phyloP scores from a whole-genome alignment of 2,329 filamentous ascomycete species.

The Pochonia chlamydosporia region DNA sequence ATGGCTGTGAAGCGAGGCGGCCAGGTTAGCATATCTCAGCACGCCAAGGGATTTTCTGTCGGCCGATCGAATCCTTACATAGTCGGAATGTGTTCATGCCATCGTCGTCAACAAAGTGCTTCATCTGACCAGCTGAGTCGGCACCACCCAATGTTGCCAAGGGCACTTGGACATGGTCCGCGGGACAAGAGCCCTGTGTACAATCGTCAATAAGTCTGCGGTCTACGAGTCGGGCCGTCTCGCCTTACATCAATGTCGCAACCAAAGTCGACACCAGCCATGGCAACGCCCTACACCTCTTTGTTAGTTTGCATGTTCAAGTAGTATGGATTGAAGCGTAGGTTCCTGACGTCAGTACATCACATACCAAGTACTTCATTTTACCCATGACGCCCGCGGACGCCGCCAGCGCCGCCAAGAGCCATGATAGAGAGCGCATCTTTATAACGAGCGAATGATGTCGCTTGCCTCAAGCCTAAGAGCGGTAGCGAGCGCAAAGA shows the following conservation, averaged over 20 bases:
- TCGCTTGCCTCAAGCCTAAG: not conserved
- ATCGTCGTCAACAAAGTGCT: conserved; percentile 47
- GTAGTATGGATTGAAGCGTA: too few relatives aligned
- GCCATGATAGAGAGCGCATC: not conserved
- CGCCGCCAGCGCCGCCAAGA: not conserved
- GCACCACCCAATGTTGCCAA: conserved; percentile 24
- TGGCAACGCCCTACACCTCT: conserved; percentile 31
- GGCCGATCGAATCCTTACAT: too few relatives aligned
- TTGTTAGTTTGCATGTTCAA: too few relatives aligned
- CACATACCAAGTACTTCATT: conserved; percentile 12
- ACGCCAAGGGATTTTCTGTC: too few relatives aligned
- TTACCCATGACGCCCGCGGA: not conserved
- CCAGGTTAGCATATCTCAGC: not conserved
- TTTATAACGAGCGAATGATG: not conserved
- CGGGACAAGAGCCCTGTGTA: conserved; percentile 34
- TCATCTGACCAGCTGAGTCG: conserved; percentile 46
- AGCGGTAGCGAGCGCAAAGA: not conserved
- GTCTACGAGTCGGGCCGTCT: not conserved
- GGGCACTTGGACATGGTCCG: conserved; percentile 28
- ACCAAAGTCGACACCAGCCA: conserved; percentile 43
- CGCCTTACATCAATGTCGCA: conserved; percentile 36
- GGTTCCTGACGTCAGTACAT: not conserved
- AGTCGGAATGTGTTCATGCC: conserved; percentile 51
- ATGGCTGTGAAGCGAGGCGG: conserved; percentile 24
- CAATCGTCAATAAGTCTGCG: not conserved